Evolutionary conservation across 768 basidiomycete species (phyloP).

Genomic region (Phanerochaete sordida): DNA sequence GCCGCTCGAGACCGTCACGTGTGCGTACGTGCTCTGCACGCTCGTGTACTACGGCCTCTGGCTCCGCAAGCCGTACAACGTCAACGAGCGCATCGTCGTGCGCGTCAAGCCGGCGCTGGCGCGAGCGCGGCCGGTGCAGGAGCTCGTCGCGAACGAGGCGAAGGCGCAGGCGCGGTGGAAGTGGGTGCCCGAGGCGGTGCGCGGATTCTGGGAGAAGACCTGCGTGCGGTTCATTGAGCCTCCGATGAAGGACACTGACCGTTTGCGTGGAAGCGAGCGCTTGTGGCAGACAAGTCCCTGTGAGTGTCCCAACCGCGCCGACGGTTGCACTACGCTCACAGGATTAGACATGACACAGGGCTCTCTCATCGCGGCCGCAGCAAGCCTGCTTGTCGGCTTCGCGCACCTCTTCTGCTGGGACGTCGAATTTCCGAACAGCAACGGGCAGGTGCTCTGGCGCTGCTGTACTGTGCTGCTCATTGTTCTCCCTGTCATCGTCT

Average conservation of each 20-base stretch:
- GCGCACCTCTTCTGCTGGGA: conserved; percentile 16
- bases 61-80: conserved; percentile 15
- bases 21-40: conserved; percentile 15
- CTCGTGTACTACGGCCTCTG: conserved; percentile 15
- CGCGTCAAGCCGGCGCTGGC: conserved; percentile 3
- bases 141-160: not conserved
- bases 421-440: conserved; percentile 16
- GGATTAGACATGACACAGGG: conserved; percentile 13
- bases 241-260: conserved; percentile 6
- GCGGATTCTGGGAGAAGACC: not conserved
- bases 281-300: conserved; percentile 15
- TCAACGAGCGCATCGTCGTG: conserved; percentile 12
- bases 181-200: not conserved
- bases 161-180: not conserved
- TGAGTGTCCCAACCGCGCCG: not conserved
- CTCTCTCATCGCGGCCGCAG: conserved; percentile 10
- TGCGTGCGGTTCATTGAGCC: conserved; percentile 6
- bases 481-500: conserved; percentile 8
- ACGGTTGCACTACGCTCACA: not conserved
- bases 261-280: conserved; percentile 11
- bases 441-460: conserved; percentile 14
- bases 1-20: conserved; percentile 14
- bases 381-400: conserved; percentile 11
- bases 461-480: conserved; percentile 10
- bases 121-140: too few species aligned